Evolutionary conservation across 208 protist genomes (phyloP).

Genomic region (Wallacemonas sp.): DNA sequence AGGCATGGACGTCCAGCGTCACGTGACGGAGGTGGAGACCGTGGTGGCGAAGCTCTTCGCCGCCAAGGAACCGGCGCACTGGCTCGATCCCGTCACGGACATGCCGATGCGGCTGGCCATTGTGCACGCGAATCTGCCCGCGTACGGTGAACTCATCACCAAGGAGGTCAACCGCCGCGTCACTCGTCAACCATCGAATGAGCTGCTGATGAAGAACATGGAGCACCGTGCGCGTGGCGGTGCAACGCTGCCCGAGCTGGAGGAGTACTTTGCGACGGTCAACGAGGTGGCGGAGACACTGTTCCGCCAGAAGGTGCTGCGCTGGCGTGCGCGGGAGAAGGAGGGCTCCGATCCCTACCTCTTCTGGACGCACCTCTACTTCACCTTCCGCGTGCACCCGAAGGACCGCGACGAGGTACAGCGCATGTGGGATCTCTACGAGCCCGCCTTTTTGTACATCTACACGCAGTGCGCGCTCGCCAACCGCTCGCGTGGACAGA

Average conservation of each 20-base stretch:
- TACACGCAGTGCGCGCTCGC: constrained; percentile 85
- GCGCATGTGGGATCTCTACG: constrained; percentile 84
- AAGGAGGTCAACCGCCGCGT: constrained; percentile 47
- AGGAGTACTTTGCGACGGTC: constrained; percentile 61
- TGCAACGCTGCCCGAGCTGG: constrained; percentile 48
- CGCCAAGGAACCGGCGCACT: constrained; percentile 73
- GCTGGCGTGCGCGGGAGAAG: constrained; percentile 72
- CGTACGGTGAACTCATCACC: constrained; percentile 80
- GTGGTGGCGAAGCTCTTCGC: constrained; percentile 76
- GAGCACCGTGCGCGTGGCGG: constrained; percentile 65
- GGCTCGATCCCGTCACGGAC: constrained; percentile 80
- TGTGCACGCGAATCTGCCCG: constrained; percentile 73
- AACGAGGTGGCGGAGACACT: constrained; percentile 66
- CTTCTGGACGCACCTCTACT: constrained; percentile 89
- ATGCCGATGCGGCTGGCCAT: constrained; percentile 79
- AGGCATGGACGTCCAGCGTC: constrained; percentile 47
- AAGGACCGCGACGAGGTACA: constrained; percentile 65
- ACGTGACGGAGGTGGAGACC: constrained; percentile 69
- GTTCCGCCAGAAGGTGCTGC: constrained; percentile 74
- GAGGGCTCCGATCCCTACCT: constrained; percentile 80
- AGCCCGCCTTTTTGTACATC: constrained; percentile 80
- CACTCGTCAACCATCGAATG: constrained; percentile 52
- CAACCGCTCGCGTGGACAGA: constrained; percentile 61
- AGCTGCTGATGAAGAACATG: constrained; percentile 69
- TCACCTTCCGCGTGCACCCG: constrained; percentile 82